Base-by-base conservation (phyloP, 306 rosid genomes). In the Prinsepia uniflora region DNA sequence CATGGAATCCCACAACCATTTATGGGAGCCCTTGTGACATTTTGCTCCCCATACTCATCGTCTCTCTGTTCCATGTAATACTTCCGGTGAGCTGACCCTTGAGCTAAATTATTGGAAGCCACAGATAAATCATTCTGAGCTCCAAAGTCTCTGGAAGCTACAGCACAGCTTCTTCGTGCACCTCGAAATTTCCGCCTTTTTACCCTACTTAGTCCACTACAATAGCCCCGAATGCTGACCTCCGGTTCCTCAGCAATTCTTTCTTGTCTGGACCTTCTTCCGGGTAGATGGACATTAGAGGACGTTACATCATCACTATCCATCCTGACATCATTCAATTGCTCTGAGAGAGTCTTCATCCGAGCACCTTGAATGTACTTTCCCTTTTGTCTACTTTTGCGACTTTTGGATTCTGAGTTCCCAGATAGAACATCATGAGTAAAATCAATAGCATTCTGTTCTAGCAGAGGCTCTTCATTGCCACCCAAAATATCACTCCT, bases 1-100 rank as follows among this genome's bases (percentile, higher is more conserved):
- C 96, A 95, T 11, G 97, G 99, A 78, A 95, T 84, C 60, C 99
- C 99, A 74, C 99, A 95, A 57, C 97, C 96, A 72, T 95, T 95
- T 78, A 81, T 80, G 30, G 99, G 96, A 63, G 91, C 97, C 59
- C 88, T 86, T 14, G 87, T 85, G 76, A 95, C 86, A 81, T 89
- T 91, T 70, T 79, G 86, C 50, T 81, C 85, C 6, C 39, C 86
- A 50, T 72, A 81, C 34, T 78, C 90, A 24, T 78, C 86, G 24
- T 82, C 86, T 54, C 76, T 89, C 76, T 80, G 93, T 78, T 87
- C 99, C 47, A 81, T 74, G 48, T 83, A 79, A 84, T 81, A 84
- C 82, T 76, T 90, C 63, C 86, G 78, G 72, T 67, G 85, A 59
- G 48, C 65, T 40, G 92, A 79, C 78, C 91, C 87, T 74, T 86